phyloP scores from a whole-genome alignment of 441 rosid species.

The Syzygium syzygioides region DNA sequence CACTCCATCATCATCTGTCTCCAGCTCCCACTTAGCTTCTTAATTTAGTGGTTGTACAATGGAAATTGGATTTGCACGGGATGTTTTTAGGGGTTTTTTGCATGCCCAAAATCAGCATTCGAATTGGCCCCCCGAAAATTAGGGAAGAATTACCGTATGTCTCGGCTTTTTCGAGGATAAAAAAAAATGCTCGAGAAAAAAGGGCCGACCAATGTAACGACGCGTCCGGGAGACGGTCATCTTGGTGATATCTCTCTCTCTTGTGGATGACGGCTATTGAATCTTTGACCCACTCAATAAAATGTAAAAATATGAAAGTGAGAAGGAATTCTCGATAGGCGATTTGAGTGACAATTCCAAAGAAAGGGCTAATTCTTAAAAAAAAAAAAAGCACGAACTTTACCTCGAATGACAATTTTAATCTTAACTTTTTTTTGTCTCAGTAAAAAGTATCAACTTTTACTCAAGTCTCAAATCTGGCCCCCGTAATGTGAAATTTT shows the following conservation, averaged over 20 bases:
- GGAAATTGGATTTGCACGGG: neutral
- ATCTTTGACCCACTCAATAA: neutral
- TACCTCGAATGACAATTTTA: too few species aligned
- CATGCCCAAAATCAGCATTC: neutral
- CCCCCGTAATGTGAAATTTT: too few species aligned
- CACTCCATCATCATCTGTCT: neutral
- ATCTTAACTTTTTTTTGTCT: too few species aligned
- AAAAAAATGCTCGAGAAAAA: neutral
- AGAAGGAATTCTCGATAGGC: neutral
- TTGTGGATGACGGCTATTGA: accelerated
- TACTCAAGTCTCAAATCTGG: too few species aligned
- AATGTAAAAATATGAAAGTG: neutral
- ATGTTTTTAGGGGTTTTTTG: too few species aligned
- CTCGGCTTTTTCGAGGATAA: neutral
- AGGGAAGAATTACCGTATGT: neutral
- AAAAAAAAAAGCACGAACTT: too few species aligned
- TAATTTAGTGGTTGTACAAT: neutral
- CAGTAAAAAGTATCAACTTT: too few species aligned
- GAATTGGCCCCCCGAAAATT: neutral
- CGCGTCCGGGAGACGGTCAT: accelerated
- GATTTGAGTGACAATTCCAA: too few species aligned
- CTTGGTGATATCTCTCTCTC: neutral
- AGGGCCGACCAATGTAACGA: neutral
- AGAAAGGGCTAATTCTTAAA: too few species aligned
- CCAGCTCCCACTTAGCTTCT: neutral